Evolutionary conservation across 2,329 filamentous ascomycete species (phyloP).

Genomic region (Magnaporthiopsis incrustans): DNA sequence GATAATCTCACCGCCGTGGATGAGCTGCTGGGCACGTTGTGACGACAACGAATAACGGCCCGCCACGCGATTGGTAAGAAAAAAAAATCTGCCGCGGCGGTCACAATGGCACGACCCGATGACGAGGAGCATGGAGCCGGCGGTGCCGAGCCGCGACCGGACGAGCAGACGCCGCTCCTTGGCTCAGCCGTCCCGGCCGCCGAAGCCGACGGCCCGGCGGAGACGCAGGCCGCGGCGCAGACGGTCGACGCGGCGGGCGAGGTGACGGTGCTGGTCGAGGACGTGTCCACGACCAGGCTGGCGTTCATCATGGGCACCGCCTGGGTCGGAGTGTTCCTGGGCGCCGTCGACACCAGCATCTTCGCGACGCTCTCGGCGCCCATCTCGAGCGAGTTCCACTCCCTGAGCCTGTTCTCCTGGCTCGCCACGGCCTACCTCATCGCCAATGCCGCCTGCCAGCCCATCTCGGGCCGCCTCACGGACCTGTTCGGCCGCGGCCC

Average conservation of each 20-base stretch:
- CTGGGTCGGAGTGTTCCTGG: conserved; percentile 55
- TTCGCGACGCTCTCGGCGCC: conserved; percentile 79
- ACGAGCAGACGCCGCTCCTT: conserved; percentile 14
- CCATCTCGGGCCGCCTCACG: conserved; percentile 75
- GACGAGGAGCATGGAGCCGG: no score
- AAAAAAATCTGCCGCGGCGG: no score
- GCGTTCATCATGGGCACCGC: conserved; percentile 46
- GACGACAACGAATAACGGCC: no score
- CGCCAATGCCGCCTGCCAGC: conserved; percentile 79
- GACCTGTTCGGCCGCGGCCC: conserved; percentile 80
- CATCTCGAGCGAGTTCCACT: conserved; percentile 76
- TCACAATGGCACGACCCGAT: no score
- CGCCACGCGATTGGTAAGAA: no score
- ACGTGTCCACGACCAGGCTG: conserved; percentile 40
- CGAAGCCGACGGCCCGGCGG: background rate
- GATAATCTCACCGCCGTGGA: no score
- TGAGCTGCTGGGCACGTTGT: no score
- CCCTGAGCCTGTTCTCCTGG: conserved; percentile 77
- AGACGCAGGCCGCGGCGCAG: conserved; percentile 5
- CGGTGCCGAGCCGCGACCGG: background rate
- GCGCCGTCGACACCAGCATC: conserved; percentile 67
- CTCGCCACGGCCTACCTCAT: conserved; percentile 82
- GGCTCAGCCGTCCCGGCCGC: conserved; percentile 5
- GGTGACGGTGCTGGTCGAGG: conserved; percentile 37
- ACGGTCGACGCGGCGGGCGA: conserved; percentile 29